phyloP scores from a whole-genome alignment of 2,329 filamentous ascomycete genomes.

The Botrytis elliptica region DNA sequence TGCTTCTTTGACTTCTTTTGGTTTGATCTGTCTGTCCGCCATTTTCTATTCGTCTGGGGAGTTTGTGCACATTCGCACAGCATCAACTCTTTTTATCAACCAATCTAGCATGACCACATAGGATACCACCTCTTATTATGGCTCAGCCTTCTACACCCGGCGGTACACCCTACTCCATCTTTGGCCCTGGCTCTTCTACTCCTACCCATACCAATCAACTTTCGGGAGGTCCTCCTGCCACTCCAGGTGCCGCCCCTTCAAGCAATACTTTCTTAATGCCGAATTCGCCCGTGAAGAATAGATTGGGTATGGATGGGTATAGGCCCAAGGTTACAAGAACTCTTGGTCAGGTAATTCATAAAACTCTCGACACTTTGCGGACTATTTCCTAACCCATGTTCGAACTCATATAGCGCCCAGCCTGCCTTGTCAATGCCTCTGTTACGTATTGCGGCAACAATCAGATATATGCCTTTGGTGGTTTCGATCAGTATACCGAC shows the following conservation, averaged over 20 bases:
- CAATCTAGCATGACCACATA: conserved; percentile 29
- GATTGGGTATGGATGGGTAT: conserved; percentile 68
- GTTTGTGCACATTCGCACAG: conserved; percentile 19
- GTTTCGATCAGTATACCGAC: conserved; percentile 98
- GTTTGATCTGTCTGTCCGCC: background rate
- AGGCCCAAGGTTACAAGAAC: conserved; percentile 80
- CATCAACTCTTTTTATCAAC: conserved; percentile 1
- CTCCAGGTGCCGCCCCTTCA: conserved; percentile 54
- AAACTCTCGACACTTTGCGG: background rate
- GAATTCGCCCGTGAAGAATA: conserved; percentile 71
- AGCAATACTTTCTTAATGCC: conserved; percentile 90
- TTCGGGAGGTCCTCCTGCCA: conserved; percentile 32
- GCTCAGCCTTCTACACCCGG: conserved; percentile 47
- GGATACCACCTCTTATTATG: conserved; percentile 38
- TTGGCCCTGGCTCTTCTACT: conserved; percentile 43
- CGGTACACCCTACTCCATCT: conserved; percentile 46
- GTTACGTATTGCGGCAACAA: conserved; percentile 99
- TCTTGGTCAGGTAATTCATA: conserved; percentile 54
- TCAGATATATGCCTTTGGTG: conserved; percentile 96
- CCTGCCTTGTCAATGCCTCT: conserved; percentile 95
- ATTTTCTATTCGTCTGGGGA: background rate
- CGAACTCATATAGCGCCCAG: conserved; percentile 58
- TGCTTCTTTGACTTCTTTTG: background rate
- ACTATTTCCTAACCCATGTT: conserved; percentile 7
- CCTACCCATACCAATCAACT: conserved; percentile 26